A percentile compares a stretch with the other conserved stretches of the same genome.
Evolutionary conservation across 768 basidiomycete genomes (phyloP).

Genomic region (Suillus occidentalis): DNA sequence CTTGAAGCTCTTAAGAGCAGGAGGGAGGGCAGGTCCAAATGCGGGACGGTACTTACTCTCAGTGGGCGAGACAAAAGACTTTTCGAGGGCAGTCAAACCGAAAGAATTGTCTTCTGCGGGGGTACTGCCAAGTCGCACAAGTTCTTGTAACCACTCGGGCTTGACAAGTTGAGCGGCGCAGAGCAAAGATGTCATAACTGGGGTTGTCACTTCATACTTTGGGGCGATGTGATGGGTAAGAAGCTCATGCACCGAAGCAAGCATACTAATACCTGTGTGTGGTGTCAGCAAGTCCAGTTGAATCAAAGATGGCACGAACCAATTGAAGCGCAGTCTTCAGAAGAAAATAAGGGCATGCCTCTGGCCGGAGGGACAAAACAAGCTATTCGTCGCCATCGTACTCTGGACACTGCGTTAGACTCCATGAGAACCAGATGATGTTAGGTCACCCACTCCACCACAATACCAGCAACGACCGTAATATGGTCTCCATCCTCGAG

Average conservation of each 20-base stretch:
- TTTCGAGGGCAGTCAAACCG: constrained; percentile 45
- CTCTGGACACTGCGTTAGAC: constrained; percentile 30
- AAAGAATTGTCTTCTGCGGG: constrained; percentile 34
- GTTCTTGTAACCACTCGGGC: constrained; percentile 64
- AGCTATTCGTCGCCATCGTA: constrained; percentile 51
- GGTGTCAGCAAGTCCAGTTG: not conserved
- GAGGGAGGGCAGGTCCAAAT: constrained; percentile 51
- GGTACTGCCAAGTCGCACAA: constrained; percentile 50
- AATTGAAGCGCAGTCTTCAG: constrained; percentile 48
- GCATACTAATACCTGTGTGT: constrained; percentile 54
- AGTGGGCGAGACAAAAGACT: constrained; percentile 48
- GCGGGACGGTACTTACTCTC: constrained; percentile 57
- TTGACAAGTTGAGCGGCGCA: constrained; percentile 60
- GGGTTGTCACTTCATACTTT: constrained; percentile 47
- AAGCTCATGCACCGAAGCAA: constrained; percentile 42
- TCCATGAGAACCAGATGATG: constrained; percentile 3
- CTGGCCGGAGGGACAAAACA: constrained; percentile 44
- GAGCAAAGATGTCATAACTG: constrained; percentile 59
- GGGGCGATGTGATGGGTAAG: constrained; percentile 67
- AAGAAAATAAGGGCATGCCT: constrained; percentile 36
- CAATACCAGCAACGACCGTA: constrained; percentile 42
- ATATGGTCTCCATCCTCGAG: constrained; percentile 58
- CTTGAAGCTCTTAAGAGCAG: constrained; percentile 48
- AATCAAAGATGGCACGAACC: constrained; percentile 39
- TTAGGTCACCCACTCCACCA: constrained; percentile 43